Evolutionary conservation across 352 stramenopile species (phyloP), one percentile per base, ranked within the genome.

Genomic region (Phytopythium aichiense): DNA sequence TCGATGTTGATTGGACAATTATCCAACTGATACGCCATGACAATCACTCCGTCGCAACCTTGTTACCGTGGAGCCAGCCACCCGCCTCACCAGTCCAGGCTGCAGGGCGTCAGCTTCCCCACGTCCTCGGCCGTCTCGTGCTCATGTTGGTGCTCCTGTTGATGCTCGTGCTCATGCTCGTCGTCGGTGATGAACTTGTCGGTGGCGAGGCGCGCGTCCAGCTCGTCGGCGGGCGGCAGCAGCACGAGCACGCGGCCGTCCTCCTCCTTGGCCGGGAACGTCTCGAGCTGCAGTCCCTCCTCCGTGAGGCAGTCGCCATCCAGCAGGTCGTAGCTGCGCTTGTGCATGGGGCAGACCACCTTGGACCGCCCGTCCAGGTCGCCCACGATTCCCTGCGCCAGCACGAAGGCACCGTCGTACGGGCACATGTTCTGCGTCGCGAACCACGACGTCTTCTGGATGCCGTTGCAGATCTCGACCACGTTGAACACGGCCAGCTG

Each of bases 391-490:
- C 92, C 92, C 67, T 97, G 88, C 7, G 90, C 92, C 38, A 98
- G 68, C n/a, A 97, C 89, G 71, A 98, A 96, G 13, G 92, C 87
- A 71, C 96, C 81, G 54, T 97, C 94, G 74, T 96, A 85, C 8
- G 91, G 89, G 62, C 90, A 98, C 85, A 98, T 95, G 66, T 98
- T 97, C 73, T 98, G 92, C 52, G 89, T 97, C 60, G 85, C 90
- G 63, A 92, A 96, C 88, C 87, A 97, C 68, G 90, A 87, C 28
- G 87, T 73, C 23, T 77, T 74, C 45, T 77, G 81, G 69, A 86
- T 79, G 43, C 76, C 76, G 51, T 86, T 81, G 64, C 65, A 81
- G 64, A 76, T 64, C 66, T 81, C 73, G 1, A 61, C 63, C 50
- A 95, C 89, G 72, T 96, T 96, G 69, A 97, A 98, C 18, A 98